A percentile compares a stretch with the other conserved stretches of the same genome.
phyloP scores from a whole-genome alignment of 176 grass and related monocot genomes.

The Tillandsia fasciculata region DNA sequence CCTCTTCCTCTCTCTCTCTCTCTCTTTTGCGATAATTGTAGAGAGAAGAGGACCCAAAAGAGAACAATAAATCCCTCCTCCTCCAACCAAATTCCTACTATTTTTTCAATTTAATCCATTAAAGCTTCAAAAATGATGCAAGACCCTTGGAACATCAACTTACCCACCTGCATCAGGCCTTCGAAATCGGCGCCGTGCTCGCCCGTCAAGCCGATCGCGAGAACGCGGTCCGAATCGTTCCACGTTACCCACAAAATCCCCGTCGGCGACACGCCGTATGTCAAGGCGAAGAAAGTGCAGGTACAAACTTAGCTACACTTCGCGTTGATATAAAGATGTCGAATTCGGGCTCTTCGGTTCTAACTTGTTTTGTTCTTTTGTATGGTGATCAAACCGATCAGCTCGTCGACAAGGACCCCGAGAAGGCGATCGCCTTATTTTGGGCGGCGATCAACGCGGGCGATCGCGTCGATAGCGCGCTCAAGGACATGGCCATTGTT shows the following conservation, averaged over 20 bases:
- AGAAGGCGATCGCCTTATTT: constrained; percentile 83
- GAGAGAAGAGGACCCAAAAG: constrained; percentile 23
- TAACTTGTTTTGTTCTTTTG: neutral
- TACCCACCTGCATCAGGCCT: constrained; percentile 26
- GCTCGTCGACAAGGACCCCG: constrained; percentile 91
- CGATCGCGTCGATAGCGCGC: constrained; percentile 89
- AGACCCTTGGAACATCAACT: constrained; percentile 32
- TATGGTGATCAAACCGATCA: constrained; percentile 12
- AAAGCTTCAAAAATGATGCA: constrained; percentile 36
- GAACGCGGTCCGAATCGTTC: constrained; percentile 58
- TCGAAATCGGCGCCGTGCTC: constrained; percentile 68
- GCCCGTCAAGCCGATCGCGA: constrained; percentile 50
- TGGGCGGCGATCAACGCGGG: constrained; percentile 87
- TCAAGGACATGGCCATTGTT: constrained; percentile 99
- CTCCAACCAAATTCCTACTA: too few species aligned
- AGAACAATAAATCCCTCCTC: neutral
- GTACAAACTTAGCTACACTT: constrained; percentile 15
- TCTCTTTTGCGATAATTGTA: neutral
- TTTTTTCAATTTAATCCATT: too few species aligned
- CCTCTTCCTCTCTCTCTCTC: neutral
- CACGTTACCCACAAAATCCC: constrained; percentile 90
- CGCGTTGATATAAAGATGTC: neutral
- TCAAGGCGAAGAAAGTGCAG: constrained; percentile 85
- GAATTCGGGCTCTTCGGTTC: neutral
- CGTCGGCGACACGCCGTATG: constrained; percentile 82